Evolutionary conservation across 257 asterid species (phyloP).

Genomic region (Ehretia macrophylla): DNA sequence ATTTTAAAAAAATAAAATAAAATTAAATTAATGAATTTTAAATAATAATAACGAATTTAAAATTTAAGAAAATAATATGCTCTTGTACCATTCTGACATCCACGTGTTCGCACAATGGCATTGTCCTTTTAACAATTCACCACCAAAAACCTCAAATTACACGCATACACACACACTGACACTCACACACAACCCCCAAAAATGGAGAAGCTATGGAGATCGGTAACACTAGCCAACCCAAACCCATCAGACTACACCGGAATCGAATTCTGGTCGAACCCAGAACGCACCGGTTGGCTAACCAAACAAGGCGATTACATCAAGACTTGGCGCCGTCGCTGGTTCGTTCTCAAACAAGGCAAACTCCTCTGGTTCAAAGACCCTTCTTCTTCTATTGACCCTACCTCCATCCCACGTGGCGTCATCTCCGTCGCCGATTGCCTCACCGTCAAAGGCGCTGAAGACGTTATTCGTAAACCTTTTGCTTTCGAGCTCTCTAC

Average conservation of each 20-base stretch:
- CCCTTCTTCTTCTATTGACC: constrained; percentile 38
- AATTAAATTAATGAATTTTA: too few species aligned
- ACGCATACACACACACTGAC: neutral
- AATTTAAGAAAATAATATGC: too few species aligned
- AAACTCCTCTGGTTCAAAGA: constrained; percentile 94
- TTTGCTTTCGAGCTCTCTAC: constrained; percentile 84
- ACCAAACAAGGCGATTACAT: constrained; percentile 92
- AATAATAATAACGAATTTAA: too few species aligned
- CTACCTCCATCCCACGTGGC: constrained; percentile 75
- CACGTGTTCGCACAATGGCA: neutral
- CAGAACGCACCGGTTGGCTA: constrained; percentile 91
- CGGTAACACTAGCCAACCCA: constrained; percentile 59
- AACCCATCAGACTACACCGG: constrained; percentile 65
- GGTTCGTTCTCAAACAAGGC: constrained; percentile 92
- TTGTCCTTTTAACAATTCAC: neutral
- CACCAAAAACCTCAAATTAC: too few species aligned
- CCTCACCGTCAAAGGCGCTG: constrained; percentile 91
- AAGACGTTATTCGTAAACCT: constrained; percentile 67
- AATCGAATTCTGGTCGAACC: constrained; percentile 72
- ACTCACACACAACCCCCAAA: constrained; percentile 1
- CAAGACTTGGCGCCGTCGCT: constrained; percentile 98
- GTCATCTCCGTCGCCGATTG: constrained; percentile 71
- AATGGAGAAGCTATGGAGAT: constrained; percentile 74
- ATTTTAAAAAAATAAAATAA: too few species aligned
- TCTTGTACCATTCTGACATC: neutral